Base-by-base conservation (phyloP, 176 grass and related monocot genomes). In the Guadua angustifolia region DNA sequence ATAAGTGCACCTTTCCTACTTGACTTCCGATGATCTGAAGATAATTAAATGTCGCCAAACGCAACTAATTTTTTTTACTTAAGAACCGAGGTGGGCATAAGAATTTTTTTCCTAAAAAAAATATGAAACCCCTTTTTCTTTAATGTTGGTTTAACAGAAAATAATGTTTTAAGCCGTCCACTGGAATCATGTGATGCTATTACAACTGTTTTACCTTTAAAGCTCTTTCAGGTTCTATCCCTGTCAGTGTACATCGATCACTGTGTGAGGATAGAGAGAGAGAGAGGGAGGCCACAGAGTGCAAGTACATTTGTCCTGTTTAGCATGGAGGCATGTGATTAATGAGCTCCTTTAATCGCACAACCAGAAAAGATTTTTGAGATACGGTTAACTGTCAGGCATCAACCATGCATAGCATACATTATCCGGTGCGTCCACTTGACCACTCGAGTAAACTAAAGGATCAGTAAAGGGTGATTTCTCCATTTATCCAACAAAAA, bases 401-500 rank as follows among this genome's bases (percentile, higher is more conserved):
- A 70, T 89, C 86, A 73, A 17, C 55, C 56, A 16, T 60, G 58
- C 0, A 5, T 1, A 19, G 18, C 19, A 13, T 3, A 43, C 29
- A 5, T 11, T 17, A 13, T 83, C 13, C 65, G 15, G 21, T 39
- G 42, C 38, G 44, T 82, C 79, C 21, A 33, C 73, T 73, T 79
- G 44, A 45, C 12, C 79, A 18, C 21, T 75, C 38, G 39, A 68
- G 74, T 84, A 81, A 63, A 76, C 19, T 39, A 60, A 68, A 76
- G 25, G 71, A n/a, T n/a, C n/a, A 64, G 33, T 25, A 77, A 71
- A 83, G 63, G 11, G 75, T 74, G 84, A 87, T 87, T 87, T 29
- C 29, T 90, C 74, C 84, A 74, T 87, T 83, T 83, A 74, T 90
- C 79, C 79, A 83, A 43, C 75, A 73, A 68, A 60, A 35, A 57